Conservation (phyloP, 768 basidiomycete species). For the Lactarius akahatsu region DNA sequence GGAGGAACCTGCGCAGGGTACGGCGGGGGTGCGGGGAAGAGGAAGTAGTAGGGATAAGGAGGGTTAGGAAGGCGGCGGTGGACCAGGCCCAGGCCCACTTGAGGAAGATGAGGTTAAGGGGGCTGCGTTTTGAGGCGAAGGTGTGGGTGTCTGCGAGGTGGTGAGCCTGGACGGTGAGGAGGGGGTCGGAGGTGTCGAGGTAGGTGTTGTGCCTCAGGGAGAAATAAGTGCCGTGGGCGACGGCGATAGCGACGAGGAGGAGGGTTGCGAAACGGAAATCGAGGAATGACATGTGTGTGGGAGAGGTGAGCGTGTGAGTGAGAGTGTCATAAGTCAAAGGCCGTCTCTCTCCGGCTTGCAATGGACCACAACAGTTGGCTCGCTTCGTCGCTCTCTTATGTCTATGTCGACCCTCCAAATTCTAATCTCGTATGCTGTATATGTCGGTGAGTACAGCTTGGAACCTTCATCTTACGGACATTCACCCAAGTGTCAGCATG, state of each 20-base stretch:
- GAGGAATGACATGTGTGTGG: not conserved
- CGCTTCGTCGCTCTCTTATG: conserved; percentile 16
- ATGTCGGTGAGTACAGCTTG: conserved; percentile 18
- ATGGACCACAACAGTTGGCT: conserved; percentile 24
- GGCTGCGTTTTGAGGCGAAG: conserved; percentile 79
- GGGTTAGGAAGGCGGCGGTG: conserved; percentile 57
- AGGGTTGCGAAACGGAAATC: conserved; percentile 36
- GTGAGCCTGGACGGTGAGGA: conserved; percentile 67
- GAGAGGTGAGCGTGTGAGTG: not conserved
- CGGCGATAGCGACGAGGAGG: conserved; percentile 44
- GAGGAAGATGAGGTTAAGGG: conserved; percentile 83
- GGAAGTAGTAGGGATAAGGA: conserved; percentile 56
- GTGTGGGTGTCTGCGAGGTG: conserved; percentile 60
- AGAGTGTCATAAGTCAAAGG: not conserved
- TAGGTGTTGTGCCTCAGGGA: conserved; percentile 65
- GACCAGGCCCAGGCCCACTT: conserved; percentile 95
- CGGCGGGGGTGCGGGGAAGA: conserved; percentile 32
- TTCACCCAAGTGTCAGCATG: conserved; percentile 39
- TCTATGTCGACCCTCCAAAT: conserved; percentile 25
- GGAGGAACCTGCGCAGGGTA: conserved; percentile 26
- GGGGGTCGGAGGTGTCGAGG: conserved; percentile 82
- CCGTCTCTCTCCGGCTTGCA: not conserved
- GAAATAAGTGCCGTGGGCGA: conserved; percentile 62
- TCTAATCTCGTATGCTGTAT: conserved; percentile 29
- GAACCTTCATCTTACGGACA: too few relatives aligned